These are phyloP conservation scores for Solanum hybrid DNA, from an alignment of 305 asterid species.

Conservation along the genomic window DNA sequence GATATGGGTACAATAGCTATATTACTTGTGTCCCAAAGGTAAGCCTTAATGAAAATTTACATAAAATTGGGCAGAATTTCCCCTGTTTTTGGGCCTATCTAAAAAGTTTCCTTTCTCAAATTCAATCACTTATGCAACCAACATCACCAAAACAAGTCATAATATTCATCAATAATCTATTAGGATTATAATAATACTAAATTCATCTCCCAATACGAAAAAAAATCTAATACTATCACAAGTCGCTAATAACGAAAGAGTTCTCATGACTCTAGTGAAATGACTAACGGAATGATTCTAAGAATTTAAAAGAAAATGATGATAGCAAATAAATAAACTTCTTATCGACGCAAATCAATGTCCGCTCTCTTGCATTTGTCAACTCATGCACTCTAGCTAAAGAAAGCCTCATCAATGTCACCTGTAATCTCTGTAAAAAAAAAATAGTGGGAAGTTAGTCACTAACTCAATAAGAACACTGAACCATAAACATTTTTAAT, in stretches of 20 bases:
- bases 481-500: background rate
- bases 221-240: background rate
- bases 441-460: background rate
- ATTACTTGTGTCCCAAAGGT: background rate
- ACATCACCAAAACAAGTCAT: background rate
- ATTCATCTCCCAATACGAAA: background rate
- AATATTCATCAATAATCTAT: background rate
- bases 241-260: background rate
- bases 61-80: background rate
- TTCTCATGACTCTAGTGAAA: background rate
- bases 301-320: background rate
- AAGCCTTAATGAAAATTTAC: background rate
- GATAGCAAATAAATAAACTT: background rate
- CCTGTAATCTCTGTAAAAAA: background rate
- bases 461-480: background rate
- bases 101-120: background rate
- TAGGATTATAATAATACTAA: background rate
- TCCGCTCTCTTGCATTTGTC: background rate
- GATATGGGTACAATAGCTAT: background rate
- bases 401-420: background rate
- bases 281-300: background rate
- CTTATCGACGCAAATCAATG: background rate
- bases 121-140: background rate
- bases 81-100: no score
- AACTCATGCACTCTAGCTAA: background rate